A percentile compares a stretch with the other conserved stretches of the same genome.
phyloP scores from a whole-genome alignment of 345 rosid species.

The Pugionium cornutum region DNA sequence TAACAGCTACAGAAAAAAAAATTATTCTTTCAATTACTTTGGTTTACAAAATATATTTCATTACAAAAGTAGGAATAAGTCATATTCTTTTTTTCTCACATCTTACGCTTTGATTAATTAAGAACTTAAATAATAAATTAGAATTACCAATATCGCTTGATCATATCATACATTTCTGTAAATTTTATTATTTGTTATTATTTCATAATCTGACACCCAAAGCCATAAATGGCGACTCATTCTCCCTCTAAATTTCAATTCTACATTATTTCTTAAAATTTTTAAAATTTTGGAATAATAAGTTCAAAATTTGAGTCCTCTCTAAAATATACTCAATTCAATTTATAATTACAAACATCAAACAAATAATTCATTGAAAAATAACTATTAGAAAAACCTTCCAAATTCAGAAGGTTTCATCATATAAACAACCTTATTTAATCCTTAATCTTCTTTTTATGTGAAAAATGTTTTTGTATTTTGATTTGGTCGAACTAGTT shows the following conservation, averaged over 20 bases:
- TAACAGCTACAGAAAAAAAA: slow-evolving; percentile 16
- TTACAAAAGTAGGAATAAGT: slow-evolving; percentile 25
- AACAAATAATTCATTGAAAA: neutral
- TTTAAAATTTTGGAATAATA: neutral
- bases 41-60: neutral
- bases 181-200: neutral
- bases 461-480: no score
- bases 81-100: neutral
- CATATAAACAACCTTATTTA: neutral
- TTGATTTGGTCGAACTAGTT: no score
- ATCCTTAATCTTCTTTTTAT: neutral
- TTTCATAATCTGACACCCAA: slow-evolving; percentile 1
- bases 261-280: neutral
- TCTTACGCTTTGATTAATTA: slow-evolving; percentile 11
- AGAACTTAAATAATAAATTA: neutral
- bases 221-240: slow-evolving; percentile 19
- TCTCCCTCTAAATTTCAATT: neutral
- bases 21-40: neutral
- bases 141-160: slow-evolving; percentile 9
- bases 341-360: neutral
- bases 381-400: neutral
- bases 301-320: neutral
- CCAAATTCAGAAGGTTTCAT: neutral
- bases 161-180: slow-evolving; percentile 12
- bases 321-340: neutral